phyloP scores from a whole-genome alignment of 441 rosid genomes.

The Theobroma grandiflorum region DNA sequence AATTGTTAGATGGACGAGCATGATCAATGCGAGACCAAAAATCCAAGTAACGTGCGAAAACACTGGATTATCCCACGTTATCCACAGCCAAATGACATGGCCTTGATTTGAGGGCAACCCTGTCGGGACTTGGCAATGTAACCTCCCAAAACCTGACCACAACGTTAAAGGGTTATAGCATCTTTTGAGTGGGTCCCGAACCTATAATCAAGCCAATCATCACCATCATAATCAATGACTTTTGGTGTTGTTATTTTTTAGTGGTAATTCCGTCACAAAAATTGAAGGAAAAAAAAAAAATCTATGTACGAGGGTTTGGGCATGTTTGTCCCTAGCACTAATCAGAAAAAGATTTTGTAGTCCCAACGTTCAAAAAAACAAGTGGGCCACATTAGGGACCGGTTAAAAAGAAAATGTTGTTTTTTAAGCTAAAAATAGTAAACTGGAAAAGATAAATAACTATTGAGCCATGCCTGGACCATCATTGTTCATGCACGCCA shows the following conservation, averaged over 20 bases:
- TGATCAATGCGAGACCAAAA: background rate
- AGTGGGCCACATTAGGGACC: constrained; percentile 33
- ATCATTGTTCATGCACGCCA: constrained; percentile 37
- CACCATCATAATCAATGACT: constrained; percentile 16
- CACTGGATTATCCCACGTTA: background rate
- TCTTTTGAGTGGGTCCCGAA: constrained; percentile 7
- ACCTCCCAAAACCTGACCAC: background rate
- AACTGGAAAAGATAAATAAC: background rate
- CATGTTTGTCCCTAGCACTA: constrained; percentile 32
- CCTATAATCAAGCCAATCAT: constrained; percentile 28
- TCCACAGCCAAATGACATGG: background rate
- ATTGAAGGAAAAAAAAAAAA: background rate
- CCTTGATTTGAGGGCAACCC: constrained; percentile 3
- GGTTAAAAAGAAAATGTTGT: background rate
- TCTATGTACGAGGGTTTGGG: constrained; percentile 16
- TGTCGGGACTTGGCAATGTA: background rate
- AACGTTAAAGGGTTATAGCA: background rate
- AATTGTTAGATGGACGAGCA: background rate
- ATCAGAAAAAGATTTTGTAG: background rate
- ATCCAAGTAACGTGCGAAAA: background rate
- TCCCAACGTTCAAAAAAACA: constrained; percentile 56
- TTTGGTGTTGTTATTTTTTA: background rate
- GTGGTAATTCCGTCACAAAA: background rate
- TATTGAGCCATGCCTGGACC: constrained; percentile 49
- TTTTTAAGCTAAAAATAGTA: constrained; percentile 21